Evolutionary conservation across 75 land plant species (phyloP).

Genomic region (Cupressus sempervirens): DNA sequence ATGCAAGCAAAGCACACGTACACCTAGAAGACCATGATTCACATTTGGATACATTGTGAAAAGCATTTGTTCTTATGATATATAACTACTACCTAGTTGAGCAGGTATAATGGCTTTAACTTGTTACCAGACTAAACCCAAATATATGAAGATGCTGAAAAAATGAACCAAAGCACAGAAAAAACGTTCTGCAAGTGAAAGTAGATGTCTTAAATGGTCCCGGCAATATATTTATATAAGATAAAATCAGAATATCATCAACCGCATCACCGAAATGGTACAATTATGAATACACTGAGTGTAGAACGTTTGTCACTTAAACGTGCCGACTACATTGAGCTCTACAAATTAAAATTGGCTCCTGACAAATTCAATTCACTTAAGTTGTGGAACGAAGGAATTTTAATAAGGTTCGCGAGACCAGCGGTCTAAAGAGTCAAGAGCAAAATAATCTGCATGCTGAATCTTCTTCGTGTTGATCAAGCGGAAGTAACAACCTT

Average conservation of each 20-base stretch:
- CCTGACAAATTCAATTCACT: background rate
- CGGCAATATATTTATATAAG: background rate
- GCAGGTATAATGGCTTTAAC: background rate
- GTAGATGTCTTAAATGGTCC: background rate
- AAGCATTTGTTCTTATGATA: background rate
- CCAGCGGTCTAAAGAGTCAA: no score
- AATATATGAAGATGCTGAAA: background rate
- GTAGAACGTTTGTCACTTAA: background rate
- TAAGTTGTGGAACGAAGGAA: no score
- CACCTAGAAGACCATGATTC: background rate
- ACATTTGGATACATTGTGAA: background rate
- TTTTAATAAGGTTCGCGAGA: no score
- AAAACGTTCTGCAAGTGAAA: background rate
- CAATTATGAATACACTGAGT: background rate
- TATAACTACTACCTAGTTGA: background rate
- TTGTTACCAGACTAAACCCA: background rate
- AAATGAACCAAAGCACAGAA: background rate
- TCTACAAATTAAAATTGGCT: background rate
- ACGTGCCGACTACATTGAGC: background rate
- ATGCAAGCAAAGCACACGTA: background rate
- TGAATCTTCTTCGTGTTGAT: no score
- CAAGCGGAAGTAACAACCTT: background rate
- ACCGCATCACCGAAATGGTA: background rate
- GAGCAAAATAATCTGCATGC: no score
- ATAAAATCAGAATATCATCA: background rate